phyloP scores from a whole-genome alignment of 768 basidiomycete species.

The Botryobasidium botryosum region DNA sequence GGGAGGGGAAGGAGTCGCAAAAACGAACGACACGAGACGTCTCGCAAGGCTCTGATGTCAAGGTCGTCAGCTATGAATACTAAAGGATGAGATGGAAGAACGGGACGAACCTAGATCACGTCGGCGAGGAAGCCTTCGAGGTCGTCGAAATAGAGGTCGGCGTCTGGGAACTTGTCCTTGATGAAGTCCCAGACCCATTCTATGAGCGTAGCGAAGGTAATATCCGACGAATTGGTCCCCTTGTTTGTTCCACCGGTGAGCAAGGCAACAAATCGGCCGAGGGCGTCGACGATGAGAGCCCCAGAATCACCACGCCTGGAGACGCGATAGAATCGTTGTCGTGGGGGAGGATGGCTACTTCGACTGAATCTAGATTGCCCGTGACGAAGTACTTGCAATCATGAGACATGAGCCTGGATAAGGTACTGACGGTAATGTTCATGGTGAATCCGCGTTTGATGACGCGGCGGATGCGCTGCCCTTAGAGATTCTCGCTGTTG shows the following conservation, averaged over 20 bases:
- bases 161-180: constrained; percentile 6
- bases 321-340: constrained; percentile 13
- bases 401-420: constrained; percentile 15
- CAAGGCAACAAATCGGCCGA: constrained; percentile 12
- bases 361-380: constrained; percentile 12
- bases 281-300: constrained; percentile 14
- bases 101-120: constrained; percentile 8
- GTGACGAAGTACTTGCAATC: constrained; percentile 13
- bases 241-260: constrained; percentile 13
- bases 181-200: constrained; percentile 8
- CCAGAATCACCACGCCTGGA: constrained; percentile 17
- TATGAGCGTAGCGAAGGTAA: neutral
- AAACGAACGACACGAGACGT: neutral
- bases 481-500: constrained; percentile 14
- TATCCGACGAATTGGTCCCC: neutral
- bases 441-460: constrained; percentile 17
- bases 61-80: constrained; percentile 7
- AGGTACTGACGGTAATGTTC: constrained; percentile 16
- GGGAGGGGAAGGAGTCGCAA: neutral
- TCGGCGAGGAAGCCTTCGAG: constrained; percentile 3
- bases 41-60: neutral
- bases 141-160: constrained; percentile 8
- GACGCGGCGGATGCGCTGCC: constrained; percentile 14
- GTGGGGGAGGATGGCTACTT: constrained; percentile 12
- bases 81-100: constrained; percentile 7